phyloP scores from a whole-genome alignment of 768 basidiomycete genomes.

The Naganishia kalamii region DNA sequence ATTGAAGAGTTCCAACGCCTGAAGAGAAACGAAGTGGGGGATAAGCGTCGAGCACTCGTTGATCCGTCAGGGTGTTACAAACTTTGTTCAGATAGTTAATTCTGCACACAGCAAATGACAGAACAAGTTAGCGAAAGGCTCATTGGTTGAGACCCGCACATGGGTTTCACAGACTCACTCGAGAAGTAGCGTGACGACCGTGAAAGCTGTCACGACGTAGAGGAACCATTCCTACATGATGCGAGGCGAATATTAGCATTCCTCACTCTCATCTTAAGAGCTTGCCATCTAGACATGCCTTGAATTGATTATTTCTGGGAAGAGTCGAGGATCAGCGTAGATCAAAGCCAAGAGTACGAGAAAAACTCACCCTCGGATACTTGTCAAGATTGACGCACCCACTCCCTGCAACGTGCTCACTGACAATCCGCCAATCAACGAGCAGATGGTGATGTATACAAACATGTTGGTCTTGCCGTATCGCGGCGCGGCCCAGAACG shows the following conservation, averaged over 20 bases:
- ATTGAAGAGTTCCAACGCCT: slow-evolving; percentile 88
- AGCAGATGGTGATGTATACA: slow-evolving; percentile 76
- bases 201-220: slow-evolving; percentile 78
- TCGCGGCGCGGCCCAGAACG: slow-evolving; percentile 48
- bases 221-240: slow-evolving; percentile 40
- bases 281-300: slow-evolving; percentile 31
- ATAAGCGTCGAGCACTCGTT: background rate
- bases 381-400: slow-evolving; percentile 78
- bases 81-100: slow-evolving; percentile 86
- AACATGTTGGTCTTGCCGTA: slow-evolving; percentile 90
- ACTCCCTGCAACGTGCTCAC: slow-evolving; percentile 77
- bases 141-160: background rate
- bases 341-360: background rate
- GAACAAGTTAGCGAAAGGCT: background rate
- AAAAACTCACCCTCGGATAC: slow-evolving; percentile 46
- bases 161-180: slow-evolving; percentile 40
- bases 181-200: slow-evolving; percentile 67
- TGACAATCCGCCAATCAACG: slow-evolving; percentile 76
- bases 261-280: background rate
- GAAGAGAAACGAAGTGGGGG: too few relatives aligned
- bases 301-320: slow-evolving; percentile 59
- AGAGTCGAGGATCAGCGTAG: background rate
- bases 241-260: background rate
- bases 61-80: background rate
- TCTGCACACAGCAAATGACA: slow-evolving; percentile 70